These are phyloP conservation scores for Aspergillus avenaceus DNA, from an alignment of 495 filamentous ascomycete species.

Conservation along the genomic window DNA sequence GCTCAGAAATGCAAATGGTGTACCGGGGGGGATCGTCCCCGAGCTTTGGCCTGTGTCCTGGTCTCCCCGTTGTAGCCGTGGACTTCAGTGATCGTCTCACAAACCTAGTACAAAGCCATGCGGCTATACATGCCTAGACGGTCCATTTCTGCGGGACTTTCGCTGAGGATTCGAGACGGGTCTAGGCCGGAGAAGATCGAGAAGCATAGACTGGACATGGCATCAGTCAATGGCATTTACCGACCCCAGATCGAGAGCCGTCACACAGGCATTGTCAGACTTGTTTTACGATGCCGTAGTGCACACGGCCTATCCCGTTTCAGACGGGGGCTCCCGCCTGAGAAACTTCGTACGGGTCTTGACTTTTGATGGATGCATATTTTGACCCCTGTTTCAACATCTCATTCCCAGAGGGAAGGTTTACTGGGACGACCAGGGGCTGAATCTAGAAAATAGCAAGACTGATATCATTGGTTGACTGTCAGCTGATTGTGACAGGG, in stretches of 20 bases:
- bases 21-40: background rate
- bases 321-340: background rate
- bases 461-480: no score
- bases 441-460: no score
- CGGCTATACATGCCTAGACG: background rate
- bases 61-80: no score
- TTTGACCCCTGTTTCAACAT: no score
- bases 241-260: constrained; percentile 16
- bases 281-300: constrained; percentile 14
- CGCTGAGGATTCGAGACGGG: background rate
- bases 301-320: constrained; percentile 4
- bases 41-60: background rate
- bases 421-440: no score
- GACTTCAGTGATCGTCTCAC: no score
- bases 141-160: background rate
- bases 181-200: no score
- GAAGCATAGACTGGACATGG: no score
- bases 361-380: background rate
- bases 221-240: constrained; percentile 1
- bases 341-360: background rate
- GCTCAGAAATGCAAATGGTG: background rate
- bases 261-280: constrained; percentile 9
- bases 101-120: no score
- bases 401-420: no score
- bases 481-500: no score